Base-by-base conservation (phyloP, 805 yeast species). In the Wickerhamiella qilinensis region DNA sequence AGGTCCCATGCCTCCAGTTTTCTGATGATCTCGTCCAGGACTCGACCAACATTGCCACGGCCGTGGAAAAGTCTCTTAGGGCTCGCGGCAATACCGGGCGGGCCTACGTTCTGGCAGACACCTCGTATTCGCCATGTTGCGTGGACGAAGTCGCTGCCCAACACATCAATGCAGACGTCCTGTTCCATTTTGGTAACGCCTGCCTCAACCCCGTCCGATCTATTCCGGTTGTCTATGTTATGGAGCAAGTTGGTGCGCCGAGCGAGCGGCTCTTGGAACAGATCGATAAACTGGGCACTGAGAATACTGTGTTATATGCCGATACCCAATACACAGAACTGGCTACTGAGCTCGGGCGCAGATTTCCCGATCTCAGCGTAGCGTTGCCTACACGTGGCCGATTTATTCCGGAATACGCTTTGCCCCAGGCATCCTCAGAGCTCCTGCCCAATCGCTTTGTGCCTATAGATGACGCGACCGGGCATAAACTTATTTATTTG, bases 61-160 rank as follows among this genome's bases (percentile, higher is more conserved):
- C 51, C 44, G 36, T 60, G 64, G 35, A 46, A 43, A 47, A 44
- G 16, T 43, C 48, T 17, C 35, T 45, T 29, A 24, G 44, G 3
- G 43, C 43, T 15, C 44, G 39, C 6, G 53, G 53, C 15, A 35
- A 42, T 2, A 37, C 36, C 6, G 48, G 52, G 17, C 52, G 50
- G 36, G 67, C 79, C 9, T 88, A 88, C 81, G 71, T 88, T 15
- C 60, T 91, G 28, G 98, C 97, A 0, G 98, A 91, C 53, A 88
- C 98, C 0, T 84, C 96, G 0, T 91, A 91, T 52, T 82, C 94
- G 21, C 67, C 94, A 1, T 91, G 98, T 57, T 91, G 98, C 59
- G 78, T 88, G 9, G 98, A 91, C 56, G 96, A 86, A 52, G 93
- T 88, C 20, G 97, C 98, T 0, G 93, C 95, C 1, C 86, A 81